A percentile compares a stretch with the other conserved stretches of the same genome.
phyloP scores from a whole-genome alignment of 2,329 filamentous ascomycete genomes.

The Botrytis aclada region DNA sequence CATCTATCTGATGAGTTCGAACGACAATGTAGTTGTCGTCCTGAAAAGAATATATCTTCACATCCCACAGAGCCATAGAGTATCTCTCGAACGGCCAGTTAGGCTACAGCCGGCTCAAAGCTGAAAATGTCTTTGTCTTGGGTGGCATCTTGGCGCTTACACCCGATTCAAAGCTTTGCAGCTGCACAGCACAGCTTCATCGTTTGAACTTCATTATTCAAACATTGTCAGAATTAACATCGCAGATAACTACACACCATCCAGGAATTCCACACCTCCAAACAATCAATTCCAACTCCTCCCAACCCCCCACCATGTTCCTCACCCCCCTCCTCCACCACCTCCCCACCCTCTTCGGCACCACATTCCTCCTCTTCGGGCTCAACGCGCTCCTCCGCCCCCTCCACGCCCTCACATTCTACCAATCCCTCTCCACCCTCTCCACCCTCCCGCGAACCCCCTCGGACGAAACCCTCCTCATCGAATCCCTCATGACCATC shows the following conservation, averaged over 20 bases:
- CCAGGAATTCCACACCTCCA: background rate
- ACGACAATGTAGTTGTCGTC: background rate
- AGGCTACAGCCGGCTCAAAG: too few species aligned
- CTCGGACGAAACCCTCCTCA: slow-evolving; percentile 30
- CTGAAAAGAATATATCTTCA: background rate
- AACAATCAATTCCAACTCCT: background rate
- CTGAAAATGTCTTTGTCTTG: background rate
- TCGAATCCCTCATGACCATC: slow-evolving; percentile 45
- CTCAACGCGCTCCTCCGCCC: slow-evolving; percentile 36
- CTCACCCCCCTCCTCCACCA: slow-evolving; percentile 4
- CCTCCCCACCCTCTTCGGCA: slow-evolving; percentile 19
- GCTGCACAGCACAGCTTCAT: background rate
- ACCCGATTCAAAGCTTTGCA: background rate
- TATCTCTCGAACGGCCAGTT: background rate
- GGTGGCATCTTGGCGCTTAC: background rate
- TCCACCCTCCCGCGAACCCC: too few species aligned
- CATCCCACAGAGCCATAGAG: background rate
- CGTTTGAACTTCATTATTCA: background rate
- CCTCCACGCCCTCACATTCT: slow-evolving; percentile 38
- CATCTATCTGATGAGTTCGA: background rate
- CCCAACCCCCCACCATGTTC: background rate
- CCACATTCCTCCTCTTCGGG: slow-evolving; percentile 39
- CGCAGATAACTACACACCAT: background rate
- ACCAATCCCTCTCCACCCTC: slow-evolving; percentile 30
- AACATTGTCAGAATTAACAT: background rate